Percentiles rank a stretch among this genome's conserved stretches.
Evolutionary conservation across 768 basidiomycete genomes (phyloP).

Genomic region (Lyophyllum shimeji): DNA sequence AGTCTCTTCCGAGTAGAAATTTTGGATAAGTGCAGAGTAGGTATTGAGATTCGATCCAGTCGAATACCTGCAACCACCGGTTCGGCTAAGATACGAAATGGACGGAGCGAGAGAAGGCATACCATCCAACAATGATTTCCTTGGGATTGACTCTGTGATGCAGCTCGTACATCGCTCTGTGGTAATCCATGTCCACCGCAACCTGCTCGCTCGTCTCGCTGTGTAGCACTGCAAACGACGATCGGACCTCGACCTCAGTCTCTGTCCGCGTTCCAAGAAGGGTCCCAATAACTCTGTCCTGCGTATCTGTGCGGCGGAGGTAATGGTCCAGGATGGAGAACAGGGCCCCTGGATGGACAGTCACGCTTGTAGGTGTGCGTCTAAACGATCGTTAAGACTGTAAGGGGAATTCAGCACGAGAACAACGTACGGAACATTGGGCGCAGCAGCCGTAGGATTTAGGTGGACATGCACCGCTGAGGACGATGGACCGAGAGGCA

Average conservation of each 20-base stretch:
- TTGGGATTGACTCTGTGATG: slow-evolving; percentile 81
- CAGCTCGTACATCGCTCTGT: slow-evolving; percentile 89
- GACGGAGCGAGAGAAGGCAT: slow-evolving; percentile 25
- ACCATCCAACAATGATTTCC: slow-evolving; percentile 96
- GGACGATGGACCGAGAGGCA: slow-evolving; percentile 50
- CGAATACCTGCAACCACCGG: slow-evolving; percentile 68
- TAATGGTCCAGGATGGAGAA: slow-evolving; percentile 97
- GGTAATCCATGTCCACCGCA: slow-evolving; percentile 96
- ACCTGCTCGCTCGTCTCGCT: slow-evolving; percentile 91
- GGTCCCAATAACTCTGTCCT: slow-evolving; percentile 93
- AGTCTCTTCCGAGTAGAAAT: slow-evolving; percentile 94
- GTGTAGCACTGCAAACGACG: slow-evolving; percentile 90
- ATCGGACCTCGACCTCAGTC: slow-evolving; percentile 72
- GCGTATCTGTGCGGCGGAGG: slow-evolving; percentile 77
- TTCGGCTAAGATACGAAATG: slow-evolving; percentile 3
- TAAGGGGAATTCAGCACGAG: neutral
- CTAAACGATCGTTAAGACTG: slow-evolving; percentile 34
- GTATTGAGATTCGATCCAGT: slow-evolving; percentile 90
- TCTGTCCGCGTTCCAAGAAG: slow-evolving; percentile 81
- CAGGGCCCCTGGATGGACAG: slow-evolving; percentile 88
- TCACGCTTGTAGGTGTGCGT: slow-evolving; percentile 69
- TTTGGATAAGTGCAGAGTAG: slow-evolving; percentile 95
- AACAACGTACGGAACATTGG: slow-evolving; percentile 38
- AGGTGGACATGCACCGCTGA: slow-evolving; percentile 51
- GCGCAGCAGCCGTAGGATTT: slow-evolving; percentile 27